phyloP scores from a whole-genome alignment of 495 filamentous ascomycete species.

The Copromyces sp. region DNA sequence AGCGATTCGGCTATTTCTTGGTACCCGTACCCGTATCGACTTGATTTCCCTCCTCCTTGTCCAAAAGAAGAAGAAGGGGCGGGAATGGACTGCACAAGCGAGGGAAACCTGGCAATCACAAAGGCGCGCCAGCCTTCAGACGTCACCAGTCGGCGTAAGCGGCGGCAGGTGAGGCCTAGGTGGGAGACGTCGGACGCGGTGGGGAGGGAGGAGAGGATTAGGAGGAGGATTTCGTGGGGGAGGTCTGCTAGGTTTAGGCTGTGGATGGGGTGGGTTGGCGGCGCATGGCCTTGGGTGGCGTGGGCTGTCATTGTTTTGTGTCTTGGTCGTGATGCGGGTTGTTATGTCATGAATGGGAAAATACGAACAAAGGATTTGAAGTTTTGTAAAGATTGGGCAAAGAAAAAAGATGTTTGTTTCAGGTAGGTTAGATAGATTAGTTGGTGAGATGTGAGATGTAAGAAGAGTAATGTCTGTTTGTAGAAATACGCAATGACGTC shows the following conservation, averaged over 20 bases:
- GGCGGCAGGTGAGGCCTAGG: slow-evolving; percentile 22
- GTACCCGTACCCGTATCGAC: slow-evolving; percentile 28
- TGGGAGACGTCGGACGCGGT: slow-evolving; percentile 27
- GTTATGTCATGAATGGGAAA: too few relatives aligned
- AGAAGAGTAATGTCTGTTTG: neutral
- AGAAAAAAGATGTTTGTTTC: neutral
- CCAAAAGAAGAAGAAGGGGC: neutral
- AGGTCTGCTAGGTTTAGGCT: slow-evolving; percentile 10
- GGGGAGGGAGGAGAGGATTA: slow-evolving; percentile 28
- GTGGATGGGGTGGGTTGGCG: too few relatives aligned
- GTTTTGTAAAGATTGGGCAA: neutral
- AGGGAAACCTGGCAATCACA: slow-evolving; percentile 27
- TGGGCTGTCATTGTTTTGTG: neutral
- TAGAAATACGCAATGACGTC: neutral
- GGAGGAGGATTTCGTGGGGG: slow-evolving; percentile 30
- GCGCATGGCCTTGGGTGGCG: neutral
- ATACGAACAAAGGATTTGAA: too few relatives aligned
- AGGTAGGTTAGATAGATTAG: neutral
- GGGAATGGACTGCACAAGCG: slow-evolving; percentile 14
- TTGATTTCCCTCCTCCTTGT: neutral
- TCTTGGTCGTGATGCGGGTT: too few relatives aligned
- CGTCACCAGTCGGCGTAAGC: slow-evolving; percentile 18
- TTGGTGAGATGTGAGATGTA: neutral
- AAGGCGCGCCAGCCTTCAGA: slow-evolving; percentile 35
- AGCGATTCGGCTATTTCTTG: slow-evolving; percentile 24